Conservation (phyloP, 768 basidiomycete genomes). For the Crucibulum laeve region DNA sequence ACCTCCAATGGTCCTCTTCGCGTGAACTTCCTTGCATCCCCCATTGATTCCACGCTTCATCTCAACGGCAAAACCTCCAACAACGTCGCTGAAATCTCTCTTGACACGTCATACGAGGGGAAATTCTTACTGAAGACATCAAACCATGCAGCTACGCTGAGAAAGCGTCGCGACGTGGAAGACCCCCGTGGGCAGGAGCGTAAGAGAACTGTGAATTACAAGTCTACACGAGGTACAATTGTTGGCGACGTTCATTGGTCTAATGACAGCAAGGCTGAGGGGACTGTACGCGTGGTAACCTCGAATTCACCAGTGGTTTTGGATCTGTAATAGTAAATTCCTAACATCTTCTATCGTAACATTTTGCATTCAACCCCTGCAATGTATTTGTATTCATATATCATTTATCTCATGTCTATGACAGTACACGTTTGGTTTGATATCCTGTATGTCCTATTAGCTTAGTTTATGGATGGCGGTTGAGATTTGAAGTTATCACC, state of each 20-base stretch:
- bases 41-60: conserved; percentile 26
- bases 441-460: too few species aligned
- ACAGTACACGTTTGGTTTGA: too few species aligned
- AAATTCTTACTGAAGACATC: conserved; percentile 17
- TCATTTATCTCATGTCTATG: background rate
- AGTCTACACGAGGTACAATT: background rate
- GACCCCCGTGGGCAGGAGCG: conserved; percentile 6
- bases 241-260: conserved; percentile 9
- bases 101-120: conserved; percentile 36
- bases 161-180: background rate
- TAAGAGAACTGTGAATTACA: background rate
- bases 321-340: background rate
- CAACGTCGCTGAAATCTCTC: conserved; percentile 22
- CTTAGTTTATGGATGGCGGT: too few species aligned
- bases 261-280: background rate
- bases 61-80: conserved; percentile 27
- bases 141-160: conserved; percentile 1
- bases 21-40: conserved; percentile 24
- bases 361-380: too few species aligned
- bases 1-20: conserved; percentile 28
- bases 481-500: too few species aligned
- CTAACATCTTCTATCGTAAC: background rate
- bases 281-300: background rate
- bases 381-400: background rate
- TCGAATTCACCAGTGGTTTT: background rate